Base-by-base conservation (phyloP, 2,329 filamentous ascomycete genomes). In the Ophiostoma sp. region DNA sequence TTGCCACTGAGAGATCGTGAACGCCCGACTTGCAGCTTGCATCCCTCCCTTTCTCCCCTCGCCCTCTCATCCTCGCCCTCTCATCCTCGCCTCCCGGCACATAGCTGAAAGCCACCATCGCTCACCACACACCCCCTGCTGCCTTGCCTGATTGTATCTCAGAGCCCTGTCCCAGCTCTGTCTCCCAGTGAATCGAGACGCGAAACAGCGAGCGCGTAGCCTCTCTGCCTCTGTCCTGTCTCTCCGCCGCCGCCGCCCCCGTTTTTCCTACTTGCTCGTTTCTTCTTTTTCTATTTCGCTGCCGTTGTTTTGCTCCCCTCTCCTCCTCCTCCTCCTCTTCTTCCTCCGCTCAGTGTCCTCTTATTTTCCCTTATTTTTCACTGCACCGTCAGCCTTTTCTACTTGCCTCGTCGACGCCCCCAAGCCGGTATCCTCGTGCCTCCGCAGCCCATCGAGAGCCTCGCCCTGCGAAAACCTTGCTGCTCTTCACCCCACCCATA, bases 201-300 rank as follows among this genome's bases (percentile, higher is more conserved):
- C 68, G 68, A 66, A 55, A 67, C 52, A 69, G 49, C 47, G 65
- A 67, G 68, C 68, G 68, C 66, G 68, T 66, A 65, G 68, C 38
- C 62, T 69, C 40, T 41, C 14, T 55, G 49, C 49, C 49, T 55
- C 49, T 55, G 27, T 55, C n/a, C 49, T 55, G 18, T n/a, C 52
- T 58, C 16, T n/a, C 9, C 27, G 41, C 49, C 36, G 63, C 63
- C 44, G 47, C 42, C 47, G 27, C 41, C 38, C 38, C 45, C 18
- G 38, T 45, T 40, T 44, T 45, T 18, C 55, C 52, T 40, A 18
- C 18, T 12, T 66, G 14, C 60, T 63, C 58, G 6, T 40, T 11
- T 63, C 60, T 42, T 27, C 60, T 42, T 27, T 44, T 44, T 64
- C 62, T 44, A 64, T 64, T 55, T 55, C 27, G 49, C 49, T 55